phyloP scores from a whole-genome alignment of 2,329 filamentous ascomycete species.

The Botrytis squamosa region DNA sequence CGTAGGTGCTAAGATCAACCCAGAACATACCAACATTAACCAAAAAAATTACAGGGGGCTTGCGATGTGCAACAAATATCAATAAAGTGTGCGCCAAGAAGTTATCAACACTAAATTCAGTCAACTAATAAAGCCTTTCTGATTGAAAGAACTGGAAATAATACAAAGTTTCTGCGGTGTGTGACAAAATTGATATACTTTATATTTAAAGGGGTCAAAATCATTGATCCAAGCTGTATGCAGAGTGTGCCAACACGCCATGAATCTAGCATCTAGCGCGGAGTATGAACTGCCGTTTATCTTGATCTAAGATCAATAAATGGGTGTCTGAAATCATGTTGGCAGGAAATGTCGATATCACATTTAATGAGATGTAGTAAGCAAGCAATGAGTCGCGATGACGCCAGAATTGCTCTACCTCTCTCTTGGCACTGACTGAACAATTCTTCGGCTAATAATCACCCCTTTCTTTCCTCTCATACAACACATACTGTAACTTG shows the following conservation, averaged over 20 bases:
- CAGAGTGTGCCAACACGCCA: not conserved
- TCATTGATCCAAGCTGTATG: not conserved
- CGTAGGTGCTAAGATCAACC: not conserved
- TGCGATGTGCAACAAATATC: not conserved
- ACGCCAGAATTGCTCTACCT: not conserved
- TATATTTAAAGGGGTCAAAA: not conserved
- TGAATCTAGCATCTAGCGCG: not conserved
- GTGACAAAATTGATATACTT: not conserved
- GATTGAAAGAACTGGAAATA: no score
- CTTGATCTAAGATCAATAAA: not conserved
- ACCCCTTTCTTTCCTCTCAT: not conserved
- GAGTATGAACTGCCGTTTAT: not conserved
- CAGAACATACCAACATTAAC: no score
- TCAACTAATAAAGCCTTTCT: not conserved
- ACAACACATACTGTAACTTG: not conserved
- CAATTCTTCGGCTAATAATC: constrained; percentile 5
- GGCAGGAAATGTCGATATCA: not conserved
- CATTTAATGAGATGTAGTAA: not conserved
- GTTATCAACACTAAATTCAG: not conserved
- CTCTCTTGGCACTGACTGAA: not conserved
- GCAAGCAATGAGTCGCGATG: not conserved
- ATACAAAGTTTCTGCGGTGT: not conserved
- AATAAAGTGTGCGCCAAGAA: not conserved
- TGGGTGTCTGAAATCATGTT: not conserved
- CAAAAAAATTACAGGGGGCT: no score